Evolutionary conservation across 148 eudicot species (phyloP).

Genomic region (Dianthus caryophyllus): DNA sequence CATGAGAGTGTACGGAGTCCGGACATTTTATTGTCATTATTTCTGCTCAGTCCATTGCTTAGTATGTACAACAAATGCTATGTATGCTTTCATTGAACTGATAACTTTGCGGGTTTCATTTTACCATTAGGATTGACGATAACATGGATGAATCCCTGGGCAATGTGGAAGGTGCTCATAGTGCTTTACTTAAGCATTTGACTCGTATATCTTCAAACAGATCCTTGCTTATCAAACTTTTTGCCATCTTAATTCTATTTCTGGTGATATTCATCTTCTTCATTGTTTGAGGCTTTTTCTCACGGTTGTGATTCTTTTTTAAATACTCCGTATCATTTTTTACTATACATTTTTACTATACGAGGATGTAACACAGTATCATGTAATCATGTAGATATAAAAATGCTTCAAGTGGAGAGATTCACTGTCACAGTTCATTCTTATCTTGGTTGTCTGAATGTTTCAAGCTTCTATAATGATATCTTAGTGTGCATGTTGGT

Average conservation of each 20-base stretch:
- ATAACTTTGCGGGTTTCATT: neutral
- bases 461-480: neutral
- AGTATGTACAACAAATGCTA: neutral
- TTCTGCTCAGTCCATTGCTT: neutral
- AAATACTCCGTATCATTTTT: neutral
- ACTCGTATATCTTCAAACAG: slow-evolving; percentile 77
- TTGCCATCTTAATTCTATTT: slow-evolving; percentile 62
- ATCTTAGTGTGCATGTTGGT: neutral
- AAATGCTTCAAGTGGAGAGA: slow-evolving; percentile 9
- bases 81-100: neutral
- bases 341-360: too few species aligned
- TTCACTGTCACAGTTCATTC: slow-evolving; percentile 2
- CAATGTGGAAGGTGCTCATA: slow-evolving; percentile 80
- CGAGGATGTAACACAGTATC: neutral
- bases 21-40: neutral
- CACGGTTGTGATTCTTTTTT: neutral
- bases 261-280: slow-evolving; percentile 61
- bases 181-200: slow-evolving; percentile 61
- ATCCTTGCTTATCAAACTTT: slow-evolving; percentile 75
- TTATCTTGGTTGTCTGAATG: neutral
- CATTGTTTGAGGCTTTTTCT: slow-evolving; percentile 33
- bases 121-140: slow-evolving; percentile 59
- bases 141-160: slow-evolving; percentile 76
- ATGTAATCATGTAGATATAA: slow-evolving; percentile 16
- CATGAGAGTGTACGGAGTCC: neutral